Conservation (phyloP, 2,329 filamentous ascomycete genomes). For the Talaromyces islandicus region DNA sequence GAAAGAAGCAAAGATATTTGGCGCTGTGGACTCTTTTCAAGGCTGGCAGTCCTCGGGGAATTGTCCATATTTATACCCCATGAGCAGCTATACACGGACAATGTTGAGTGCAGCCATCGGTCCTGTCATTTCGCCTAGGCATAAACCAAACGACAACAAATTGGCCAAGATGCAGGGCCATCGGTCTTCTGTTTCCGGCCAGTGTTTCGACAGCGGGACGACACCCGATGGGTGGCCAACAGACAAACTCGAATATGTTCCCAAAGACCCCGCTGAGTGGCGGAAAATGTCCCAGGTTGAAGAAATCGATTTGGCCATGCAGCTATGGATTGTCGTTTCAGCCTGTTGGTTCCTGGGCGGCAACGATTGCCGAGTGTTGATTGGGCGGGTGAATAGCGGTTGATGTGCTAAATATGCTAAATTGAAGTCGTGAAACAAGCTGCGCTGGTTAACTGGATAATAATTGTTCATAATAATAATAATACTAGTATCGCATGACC, state of each 20-base stretch:
- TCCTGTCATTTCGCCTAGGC: slow-evolving; percentile 4
- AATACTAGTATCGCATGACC: background rate
- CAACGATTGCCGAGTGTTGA: background rate
- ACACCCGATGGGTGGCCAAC: background rate
- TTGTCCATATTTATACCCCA: background rate
- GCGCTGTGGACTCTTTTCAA: background rate
- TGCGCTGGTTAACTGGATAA: background rate
- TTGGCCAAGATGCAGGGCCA: background rate
- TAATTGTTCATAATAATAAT: background rate
- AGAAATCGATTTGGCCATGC: background rate
- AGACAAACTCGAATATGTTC: background rate
- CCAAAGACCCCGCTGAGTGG: background rate
- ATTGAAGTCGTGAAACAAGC: background rate
- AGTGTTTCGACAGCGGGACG: background rate
- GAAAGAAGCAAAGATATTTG: background rate
- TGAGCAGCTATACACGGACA: background rate
- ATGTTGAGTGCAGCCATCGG: background rate
- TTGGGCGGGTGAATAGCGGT: background rate
- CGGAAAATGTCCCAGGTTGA: background rate
- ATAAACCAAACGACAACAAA: background rate
- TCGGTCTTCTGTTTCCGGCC: background rate
- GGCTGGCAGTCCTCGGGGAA: background rate
- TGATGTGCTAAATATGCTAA: background rate
- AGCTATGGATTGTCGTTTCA: background rate
- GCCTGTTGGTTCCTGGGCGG: background rate